Percentiles rank a stretch among this genome's conserved stretches.
These are phyloP conservation scores for Ganoderma lucidum DNA, from an alignment of 1,284 basidiomycete genomes.

Conservation along the genomic window DNA sequence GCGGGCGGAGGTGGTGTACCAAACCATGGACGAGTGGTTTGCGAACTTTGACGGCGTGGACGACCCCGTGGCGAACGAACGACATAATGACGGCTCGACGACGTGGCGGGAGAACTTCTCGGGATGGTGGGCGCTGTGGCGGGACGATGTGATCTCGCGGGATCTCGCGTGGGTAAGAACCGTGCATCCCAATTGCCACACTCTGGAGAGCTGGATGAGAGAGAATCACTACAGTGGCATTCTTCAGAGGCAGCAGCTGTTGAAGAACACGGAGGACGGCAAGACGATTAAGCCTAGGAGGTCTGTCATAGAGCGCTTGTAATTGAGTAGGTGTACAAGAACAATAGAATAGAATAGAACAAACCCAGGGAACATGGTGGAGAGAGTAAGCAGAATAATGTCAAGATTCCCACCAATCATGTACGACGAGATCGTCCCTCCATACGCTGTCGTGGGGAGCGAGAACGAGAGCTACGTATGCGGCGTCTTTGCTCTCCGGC, in stretches of 20 bases:
- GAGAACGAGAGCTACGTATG: conserved; percentile 32
- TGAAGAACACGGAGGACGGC: conserved; percentile 36
- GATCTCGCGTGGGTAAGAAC: conserved; percentile 52
- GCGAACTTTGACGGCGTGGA: conserved; percentile 44
- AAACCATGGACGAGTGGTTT: conserved; percentile 52
- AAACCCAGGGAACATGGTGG: neutral
- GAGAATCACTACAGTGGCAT: conserved; percentile 33
- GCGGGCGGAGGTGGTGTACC: conserved; percentile 47
- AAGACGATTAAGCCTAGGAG: conserved; percentile 22
- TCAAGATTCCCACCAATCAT: neutral
- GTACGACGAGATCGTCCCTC: conserved; percentile 3
- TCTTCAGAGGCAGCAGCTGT: conserved; percentile 14
- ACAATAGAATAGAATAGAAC: neutral
- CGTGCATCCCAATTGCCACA: conserved; percentile 44
- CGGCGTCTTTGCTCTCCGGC: conserved; percentile 8
- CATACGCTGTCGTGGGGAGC: conserved; percentile 25
- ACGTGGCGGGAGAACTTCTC: conserved; percentile 51
- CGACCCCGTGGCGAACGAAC: conserved; percentile 44
- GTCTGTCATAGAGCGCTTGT: conserved; percentile 19
- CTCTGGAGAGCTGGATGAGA: conserved; percentile 40
- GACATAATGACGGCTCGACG: conserved; percentile 40
- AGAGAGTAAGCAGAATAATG: neutral
- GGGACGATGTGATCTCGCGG: conserved; percentile 51
- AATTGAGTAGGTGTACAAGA: conserved; percentile 5
- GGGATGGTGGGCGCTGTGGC: conserved; percentile 50